Base-by-base conservation (phyloP, 2,329 filamentous ascomycete genomes). In the Stylonectria norvegica region DNA sequence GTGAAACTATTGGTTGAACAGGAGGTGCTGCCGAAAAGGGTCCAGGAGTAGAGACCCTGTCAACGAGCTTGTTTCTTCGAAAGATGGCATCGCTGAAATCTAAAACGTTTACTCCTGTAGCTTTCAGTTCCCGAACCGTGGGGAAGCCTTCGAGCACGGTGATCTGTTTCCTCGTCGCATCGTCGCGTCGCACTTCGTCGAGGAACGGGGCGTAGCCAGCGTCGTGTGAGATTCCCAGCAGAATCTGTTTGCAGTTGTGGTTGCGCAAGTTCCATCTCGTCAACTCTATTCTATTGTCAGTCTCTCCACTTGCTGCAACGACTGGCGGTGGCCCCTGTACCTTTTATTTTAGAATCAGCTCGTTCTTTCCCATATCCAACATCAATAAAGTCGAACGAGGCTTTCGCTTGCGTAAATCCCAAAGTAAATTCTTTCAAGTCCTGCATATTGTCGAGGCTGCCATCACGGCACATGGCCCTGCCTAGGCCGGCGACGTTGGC, bases 331-430 rank as follows among this genome's bases (percentile, higher is more conserved):
- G n/a, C 22, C 22, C 22, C 8, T 12, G 22, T 59, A 79, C 78
- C 78, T 69, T 71, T 74, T 49, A 84, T 75, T 59, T 83, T 83
- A 33, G 70, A 71, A 55, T 79, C 76, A 6, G 75, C 72, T 35
- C 74, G 67, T 52, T 81, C 77, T 56, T 79, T 80, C 31, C 72
- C 72, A 49, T 71, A 63, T 22, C 79, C 79, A 38, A 83, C 72
- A 53, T 84, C 79, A 42, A 83, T 66, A 64, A 82, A 83, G 58
- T 83, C 78, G 64, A 83, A 81, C 9, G 71, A 72, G 8, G 76
- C 68, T 48, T 73, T 72, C 43, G 68, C 72, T 58, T 79, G 77
- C 34, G 73, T 80, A 64, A 83, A 84, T 25, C 76, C 81, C 43
- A 70, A 55, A 18, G 71, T 69, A 62, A 83, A 85, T 35, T 82